Evolutionary conservation across 345 rosid genomes (phyloP), one percentile per base, ranked within the genome.

Genomic region (Ceriops decandra): DNA sequence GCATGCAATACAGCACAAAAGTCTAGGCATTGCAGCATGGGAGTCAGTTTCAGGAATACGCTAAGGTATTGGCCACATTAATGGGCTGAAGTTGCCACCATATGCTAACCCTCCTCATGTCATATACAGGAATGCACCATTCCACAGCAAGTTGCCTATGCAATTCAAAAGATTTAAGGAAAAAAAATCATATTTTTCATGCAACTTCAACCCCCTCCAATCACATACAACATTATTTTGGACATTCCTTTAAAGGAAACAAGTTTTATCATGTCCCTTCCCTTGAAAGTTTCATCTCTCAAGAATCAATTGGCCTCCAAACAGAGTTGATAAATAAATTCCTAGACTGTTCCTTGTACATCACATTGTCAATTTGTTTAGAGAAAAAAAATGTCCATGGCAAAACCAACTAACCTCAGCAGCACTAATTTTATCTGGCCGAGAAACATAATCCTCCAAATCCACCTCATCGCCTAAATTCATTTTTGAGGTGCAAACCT

Each of bases 401-500:
- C 8, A 67, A 75, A 62, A 28, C 26, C 56, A 68, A 84, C 92
- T 66, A 72, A 95, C 99, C 95, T 95, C 99, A 52, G 99, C 97
- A 82, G 99, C 99, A 71, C 99, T 95, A 68, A 95, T 95, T 87
- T 91, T 95, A 76, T 95, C 99, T 9, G 99, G 99, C 22, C 97
- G 85, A 73, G 97, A 95, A 67, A 95, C 97, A 79, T 89, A 95
- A 85, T 95, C 99, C 77, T 95, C 99, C 87, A 95, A 81, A 81
- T 95, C 99, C 65, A 90, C 97, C 88, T 95, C 97, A 74, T 95
- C 99, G 66, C 99, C 66, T 52, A 95, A 82, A 77, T 95, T 90
- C 99, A 95, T 95, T 81, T 95, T 91, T 57, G 97, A 75, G 7
- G 99, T 95, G 85, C 99, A 95, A 68, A 95, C 99, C 99, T 95